Evolutionary conservation across 2,329 filamentous ascomycete species (phyloP).

Genomic region (Biscogniauxia marginata): DNA sequence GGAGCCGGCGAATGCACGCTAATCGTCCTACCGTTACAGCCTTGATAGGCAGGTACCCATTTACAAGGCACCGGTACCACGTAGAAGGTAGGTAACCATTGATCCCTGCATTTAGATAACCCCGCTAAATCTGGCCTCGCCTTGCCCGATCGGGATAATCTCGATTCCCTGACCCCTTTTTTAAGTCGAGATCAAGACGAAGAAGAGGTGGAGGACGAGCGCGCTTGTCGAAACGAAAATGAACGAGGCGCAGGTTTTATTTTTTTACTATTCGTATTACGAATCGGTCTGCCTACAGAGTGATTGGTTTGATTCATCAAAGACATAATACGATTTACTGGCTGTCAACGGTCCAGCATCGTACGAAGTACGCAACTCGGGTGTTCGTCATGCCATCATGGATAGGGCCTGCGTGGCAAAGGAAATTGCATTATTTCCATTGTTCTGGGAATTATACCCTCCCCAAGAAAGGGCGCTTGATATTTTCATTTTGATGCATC

Average conservation of each 20-base stretch:
- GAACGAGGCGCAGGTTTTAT: constrained; percentile 16
- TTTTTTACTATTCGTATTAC: constrained; percentile 8
- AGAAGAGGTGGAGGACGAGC: neutral
- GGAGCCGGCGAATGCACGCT: neutral
- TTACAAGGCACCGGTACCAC: neutral
- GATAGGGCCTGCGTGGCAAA: neutral
- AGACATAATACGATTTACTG: constrained; percentile 10
- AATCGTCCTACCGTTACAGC: neutral
- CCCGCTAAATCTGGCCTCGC: neutral
- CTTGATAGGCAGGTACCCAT: neutral
- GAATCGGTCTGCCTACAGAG: constrained; percentile 1
- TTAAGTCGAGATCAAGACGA: neutral
- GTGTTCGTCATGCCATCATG: neutral
- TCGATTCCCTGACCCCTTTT: neutral
- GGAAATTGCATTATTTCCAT: neutral
- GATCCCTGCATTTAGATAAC: neutral
- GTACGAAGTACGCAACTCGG: constrained; percentile 2
- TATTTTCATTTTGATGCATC: neutral
- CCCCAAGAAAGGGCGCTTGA: neutral
- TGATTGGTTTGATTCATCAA: constrained; percentile 10
- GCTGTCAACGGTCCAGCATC: constrained; percentile 4
- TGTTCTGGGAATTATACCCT: neutral
- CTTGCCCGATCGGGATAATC: neutral
- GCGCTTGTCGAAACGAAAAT: constrained; percentile 17
- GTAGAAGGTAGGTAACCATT: neutral